A percentile compares a stretch with the other conserved stretches of the same genome.
phyloP scores from a whole-genome alignment of 257 asterid genomes.

The Linaria vulgaris region DNA sequence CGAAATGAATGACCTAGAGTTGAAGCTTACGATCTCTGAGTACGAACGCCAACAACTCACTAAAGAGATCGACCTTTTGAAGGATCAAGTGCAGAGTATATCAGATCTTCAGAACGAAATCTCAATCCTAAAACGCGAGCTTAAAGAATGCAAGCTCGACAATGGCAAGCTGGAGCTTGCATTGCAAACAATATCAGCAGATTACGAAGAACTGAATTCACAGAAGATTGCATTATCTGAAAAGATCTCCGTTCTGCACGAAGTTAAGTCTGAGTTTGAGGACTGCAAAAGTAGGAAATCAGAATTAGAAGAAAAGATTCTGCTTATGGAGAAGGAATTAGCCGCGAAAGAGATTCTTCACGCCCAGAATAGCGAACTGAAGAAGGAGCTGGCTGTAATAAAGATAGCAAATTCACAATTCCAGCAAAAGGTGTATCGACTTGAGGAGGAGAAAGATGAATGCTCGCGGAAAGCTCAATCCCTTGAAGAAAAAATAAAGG shows the following conservation, averaged over 20 bases:
- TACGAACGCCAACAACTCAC: slow-evolving; percentile 63
- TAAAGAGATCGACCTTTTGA: slow-evolving; percentile 46
- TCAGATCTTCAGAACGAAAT: slow-evolving; percentile 55
- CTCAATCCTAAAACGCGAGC: slow-evolving; percentile 42
- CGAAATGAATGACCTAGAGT: slow-evolving; percentile 57
- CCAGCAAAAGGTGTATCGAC: slow-evolving; percentile 51
- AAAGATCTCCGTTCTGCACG: slow-evolving; percentile 41
- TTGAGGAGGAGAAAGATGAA: slow-evolving; percentile 63
- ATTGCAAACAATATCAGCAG: slow-evolving; percentile 35
- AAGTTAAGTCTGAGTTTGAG: slow-evolving; percentile 47
- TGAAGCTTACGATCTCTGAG: slow-evolving; percentile 69
- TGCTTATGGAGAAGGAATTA: slow-evolving; percentile 49
- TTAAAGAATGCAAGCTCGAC: slow-evolving; percentile 38
- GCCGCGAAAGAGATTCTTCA: slow-evolving; percentile 40
- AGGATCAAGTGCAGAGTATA: slow-evolving; percentile 57
- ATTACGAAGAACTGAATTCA: slow-evolving; percentile 48
- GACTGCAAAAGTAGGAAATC: slow-evolving; percentile 47
- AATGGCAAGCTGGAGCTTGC: slow-evolving; percentile 53
- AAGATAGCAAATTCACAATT: slow-evolving; percentile 46
- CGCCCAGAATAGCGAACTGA: slow-evolving; percentile 41
- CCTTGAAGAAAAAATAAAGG: slow-evolving; percentile 56
- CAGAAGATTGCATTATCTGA: slow-evolving; percentile 48
- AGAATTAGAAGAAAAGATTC: slow-evolving; percentile 54
- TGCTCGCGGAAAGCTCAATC: slow-evolving; percentile 48
- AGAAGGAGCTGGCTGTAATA: slow-evolving; percentile 41